Evolutionary conservation across 345 rosid species (phyloP), one percentile per base, ranked within the genome.

Genomic region (Rhizophora mangle): DNA sequence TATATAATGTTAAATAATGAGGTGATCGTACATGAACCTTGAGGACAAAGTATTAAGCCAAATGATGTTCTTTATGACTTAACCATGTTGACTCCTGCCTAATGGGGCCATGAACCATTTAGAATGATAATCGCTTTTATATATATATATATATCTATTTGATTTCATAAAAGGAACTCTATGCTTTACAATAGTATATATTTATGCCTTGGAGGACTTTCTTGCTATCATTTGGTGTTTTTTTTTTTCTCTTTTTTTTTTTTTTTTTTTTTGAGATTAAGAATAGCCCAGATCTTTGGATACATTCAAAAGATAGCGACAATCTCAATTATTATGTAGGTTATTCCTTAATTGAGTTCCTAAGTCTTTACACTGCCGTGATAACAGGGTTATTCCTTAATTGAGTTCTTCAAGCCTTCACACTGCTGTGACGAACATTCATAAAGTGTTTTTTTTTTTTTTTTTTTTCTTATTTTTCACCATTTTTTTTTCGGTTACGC

Each of bases 71-170:
- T 65, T 34, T 65, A 53, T 51, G 67, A 59, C 61, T 69, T 63
- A 10, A 53, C 30, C 57, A 51, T 36, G 58, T 75, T 75, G 79
- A 69, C 74, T 63, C 68, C 56, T 58, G 27, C 39, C 13, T 66
- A 7, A 73, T 26, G 65, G 68, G 68, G 69, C 64, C 73, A 49
- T 20, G 46, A 10, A 56, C 31, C 29, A 56, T 56, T 56, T 56
- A 56, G 29, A 21, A 24, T 27, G 6, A 9, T 55, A 55, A 55
- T 26, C 59, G 3, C 29, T 55, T 55, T 21, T 37, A 37, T 9
- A 9, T 10, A 10, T 37, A 37, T 9, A 37, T 8, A 37, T 39
- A 9, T 2, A 39, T 39, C 8, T 37, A 37, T 54, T 0, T 54
- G 24, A 54, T 54, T 20, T 21, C 6, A 54, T 22, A 26, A 55